Base-by-base conservation (phyloP, 768 basidiomycete genomes). In the Pulveroboletus sp. region DNA sequence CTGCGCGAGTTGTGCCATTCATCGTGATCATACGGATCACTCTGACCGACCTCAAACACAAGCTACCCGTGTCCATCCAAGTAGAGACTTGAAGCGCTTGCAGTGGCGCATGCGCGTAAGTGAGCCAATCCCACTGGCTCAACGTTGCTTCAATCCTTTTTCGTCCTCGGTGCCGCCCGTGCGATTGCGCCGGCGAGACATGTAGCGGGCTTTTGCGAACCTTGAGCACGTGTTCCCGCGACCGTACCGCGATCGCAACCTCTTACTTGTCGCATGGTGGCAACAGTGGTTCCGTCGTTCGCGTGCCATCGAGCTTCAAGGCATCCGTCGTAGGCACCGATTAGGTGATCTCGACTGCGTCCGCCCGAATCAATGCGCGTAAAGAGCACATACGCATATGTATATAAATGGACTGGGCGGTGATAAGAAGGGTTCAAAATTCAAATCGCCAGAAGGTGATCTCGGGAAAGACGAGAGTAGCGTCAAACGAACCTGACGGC, bases 401-500 rank as follows among this genome's bases (percentile, higher is more conserved):
- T 45, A 56, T 37, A 41, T 61, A 45, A 50, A 53, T 45, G 36
- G 40, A 39, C 36, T 43, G 14, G 34, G 50, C 53, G 60, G 61
- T 47, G 56, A 50, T 64, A 62, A 50, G 41, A 12, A 43, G 50
- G 48, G 9, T 13, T 30, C 42, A 26, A 27, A 46, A 39, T 36
- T 47, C 34, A 32, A 48, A 50, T 51, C 49, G 51, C 51, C 42
- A 53, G 39, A 43, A 49, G 36, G 50, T 46, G 56, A 59, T 63
- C 53, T 67, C 63, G 61, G 58, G 58, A 67, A 57, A 57, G 54
- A 62, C 62, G 23, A 50, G 49, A 41, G 22, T n/a, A 36, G 55
- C 45, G 48, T 57, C 36, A 39, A 23, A 23, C 29, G 50, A 41
- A 42, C n/a, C n/a, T n/a, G n/a, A n/a, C n/a, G n/a, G n/a, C n/a